These are phyloP conservation scores for Pichia scutulata DNA, from an alignment of 805 yeast species.

Conservation along the genomic window DNA sequence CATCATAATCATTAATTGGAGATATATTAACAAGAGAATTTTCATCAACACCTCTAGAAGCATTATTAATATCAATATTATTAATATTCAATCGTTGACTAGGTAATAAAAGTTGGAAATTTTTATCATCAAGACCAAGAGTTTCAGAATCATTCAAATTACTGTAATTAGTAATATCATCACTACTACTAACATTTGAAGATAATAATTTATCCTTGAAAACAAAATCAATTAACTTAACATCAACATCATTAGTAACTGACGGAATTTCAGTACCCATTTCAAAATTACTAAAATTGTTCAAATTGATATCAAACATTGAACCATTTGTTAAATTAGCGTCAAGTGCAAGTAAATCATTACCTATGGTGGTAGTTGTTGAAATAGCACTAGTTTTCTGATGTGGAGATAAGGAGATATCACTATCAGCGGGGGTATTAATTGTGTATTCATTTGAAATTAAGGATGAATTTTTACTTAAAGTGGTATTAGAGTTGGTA, in stretches of 20 bases:
- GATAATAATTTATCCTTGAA: background rate
- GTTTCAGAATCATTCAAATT: background rate
- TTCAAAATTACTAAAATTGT: background rate
- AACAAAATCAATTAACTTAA: background rate
- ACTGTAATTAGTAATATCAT: background rate
- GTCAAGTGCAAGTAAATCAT: background rate
- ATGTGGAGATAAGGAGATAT: slow-evolving; percentile 4
- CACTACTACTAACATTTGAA: background rate
- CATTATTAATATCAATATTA: background rate
- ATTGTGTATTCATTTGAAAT: background rate
- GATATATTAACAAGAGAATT: background rate
- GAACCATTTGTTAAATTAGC: background rate
- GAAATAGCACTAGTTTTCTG: background rate
- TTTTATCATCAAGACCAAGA: background rate
- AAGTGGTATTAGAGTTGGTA: no score
- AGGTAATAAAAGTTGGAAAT: background rate
- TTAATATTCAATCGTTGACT: background rate
- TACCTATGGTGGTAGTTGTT: background rate
- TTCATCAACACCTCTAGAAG: background rate
- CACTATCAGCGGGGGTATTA: slow-evolving; percentile 1
- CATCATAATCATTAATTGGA: background rate
- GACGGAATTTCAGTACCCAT: background rate
- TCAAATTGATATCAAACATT: background rate
- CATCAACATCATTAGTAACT: background rate
- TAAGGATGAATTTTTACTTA: background rate